phyloP scores from a whole-genome alignment of 73 alveolate genomes.

The Paramecium primaurelia region DNA sequence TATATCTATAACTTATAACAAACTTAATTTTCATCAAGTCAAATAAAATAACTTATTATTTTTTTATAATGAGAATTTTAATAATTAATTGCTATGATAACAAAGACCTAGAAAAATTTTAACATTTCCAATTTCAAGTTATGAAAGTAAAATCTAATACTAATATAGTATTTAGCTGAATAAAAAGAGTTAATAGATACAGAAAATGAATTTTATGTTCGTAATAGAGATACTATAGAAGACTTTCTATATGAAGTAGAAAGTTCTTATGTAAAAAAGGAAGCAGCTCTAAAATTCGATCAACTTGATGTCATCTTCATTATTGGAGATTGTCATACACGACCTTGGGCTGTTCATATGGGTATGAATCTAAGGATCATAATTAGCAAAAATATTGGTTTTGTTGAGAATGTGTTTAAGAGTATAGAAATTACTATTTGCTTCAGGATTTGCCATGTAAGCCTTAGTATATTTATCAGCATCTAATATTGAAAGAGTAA shows the following conservation, averaged over 20 bases:
- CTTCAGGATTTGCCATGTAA: constrained; percentile 60
- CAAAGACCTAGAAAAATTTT: constrained; percentile 46
- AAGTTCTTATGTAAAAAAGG: constrained; percentile 51
- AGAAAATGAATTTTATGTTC: constrained; percentile 55
- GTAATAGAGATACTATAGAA: constrained; percentile 56
- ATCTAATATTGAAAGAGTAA: constrained; percentile 56
- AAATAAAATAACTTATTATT: background rate
- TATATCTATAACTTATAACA: background rate
- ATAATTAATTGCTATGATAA: constrained; percentile 55
- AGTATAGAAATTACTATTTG: constrained; percentile 47
- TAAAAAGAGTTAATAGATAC: constrained; percentile 59
- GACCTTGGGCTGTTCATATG: constrained; percentile 42
- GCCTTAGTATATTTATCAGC: constrained; percentile 60
- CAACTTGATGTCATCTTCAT: constrained; percentile 52
- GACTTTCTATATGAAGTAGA: constrained; percentile 60
- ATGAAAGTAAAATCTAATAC: constrained; percentile 27
- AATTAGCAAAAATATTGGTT: constrained; percentile 24
- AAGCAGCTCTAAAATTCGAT: constrained; percentile 59
- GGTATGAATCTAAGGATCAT: background rate
- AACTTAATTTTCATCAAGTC: background rate
- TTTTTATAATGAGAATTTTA: constrained; percentile 52
- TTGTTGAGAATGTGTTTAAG: constrained; percentile 60
- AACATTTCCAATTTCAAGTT: constrained; percentile 32
- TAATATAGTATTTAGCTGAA: constrained; percentile 35
- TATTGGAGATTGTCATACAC: constrained; percentile 49